Evolutionary conservation across 2,329 filamentous ascomycete species (phyloP).

Genomic region (Gnomoniopsis smithogilvyi): DNA sequence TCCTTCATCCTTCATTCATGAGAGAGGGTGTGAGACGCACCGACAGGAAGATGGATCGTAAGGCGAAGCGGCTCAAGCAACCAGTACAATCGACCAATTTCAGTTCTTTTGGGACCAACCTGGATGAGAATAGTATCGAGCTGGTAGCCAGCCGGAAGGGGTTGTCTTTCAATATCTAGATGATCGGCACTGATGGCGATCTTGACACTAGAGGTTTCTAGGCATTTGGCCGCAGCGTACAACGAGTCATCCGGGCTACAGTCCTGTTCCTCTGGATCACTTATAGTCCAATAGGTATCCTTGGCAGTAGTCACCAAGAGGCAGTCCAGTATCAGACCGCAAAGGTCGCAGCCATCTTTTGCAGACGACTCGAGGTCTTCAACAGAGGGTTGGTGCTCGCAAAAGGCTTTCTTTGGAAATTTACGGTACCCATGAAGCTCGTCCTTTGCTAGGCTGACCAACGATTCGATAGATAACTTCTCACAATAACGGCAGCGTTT

Average conservation of each 20-base stretch:
- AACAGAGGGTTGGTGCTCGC: neutral
- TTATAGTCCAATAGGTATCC: neutral
- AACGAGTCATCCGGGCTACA: neutral
- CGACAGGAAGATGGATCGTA: neutral
- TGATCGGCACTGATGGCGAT: neutral
- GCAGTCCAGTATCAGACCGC: neutral
- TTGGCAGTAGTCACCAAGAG: neutral
- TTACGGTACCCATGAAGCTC: neutral
- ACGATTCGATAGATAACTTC: neutral
- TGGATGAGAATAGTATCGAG: neutral
- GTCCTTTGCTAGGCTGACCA: neutral
- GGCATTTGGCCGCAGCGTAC: neutral
- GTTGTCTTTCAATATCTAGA: neutral
- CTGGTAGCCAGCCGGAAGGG: neutral
- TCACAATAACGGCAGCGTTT: neutral
- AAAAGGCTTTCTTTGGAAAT: neutral
- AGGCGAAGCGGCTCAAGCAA: neutral
- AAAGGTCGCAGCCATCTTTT: neutral
- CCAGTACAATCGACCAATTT: neutral
- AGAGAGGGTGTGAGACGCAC: neutral
- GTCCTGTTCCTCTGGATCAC: neutral
- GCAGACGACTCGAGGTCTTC: neutral
- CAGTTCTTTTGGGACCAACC: neutral
- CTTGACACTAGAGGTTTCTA: neutral
- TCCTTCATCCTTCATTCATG: neutral